phyloP scores from a whole-genome alignment of 2,329 filamentous ascomycete genomes.

The Ophiosphaerella herpotricha region DNA sequence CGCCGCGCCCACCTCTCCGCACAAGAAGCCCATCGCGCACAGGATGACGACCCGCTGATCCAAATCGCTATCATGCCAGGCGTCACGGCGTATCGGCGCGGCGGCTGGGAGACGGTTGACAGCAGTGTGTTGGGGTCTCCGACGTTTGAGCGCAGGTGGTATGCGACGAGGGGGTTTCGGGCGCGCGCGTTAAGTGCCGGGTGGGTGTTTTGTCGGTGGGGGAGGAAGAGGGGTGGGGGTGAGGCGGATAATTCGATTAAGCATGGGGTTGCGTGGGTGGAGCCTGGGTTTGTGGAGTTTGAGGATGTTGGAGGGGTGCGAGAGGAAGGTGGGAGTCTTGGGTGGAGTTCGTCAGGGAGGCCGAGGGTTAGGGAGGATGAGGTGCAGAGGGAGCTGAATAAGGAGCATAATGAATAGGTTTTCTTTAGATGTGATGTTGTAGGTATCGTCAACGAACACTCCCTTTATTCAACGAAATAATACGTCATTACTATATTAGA shows the following conservation, averaged over 20 bases:
- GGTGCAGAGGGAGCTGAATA: too few species aligned
- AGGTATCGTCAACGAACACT: too few species aligned
- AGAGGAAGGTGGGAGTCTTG: not conserved
- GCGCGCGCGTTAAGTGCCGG: conserved; percentile 17
- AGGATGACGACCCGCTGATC: conserved; percentile 18
- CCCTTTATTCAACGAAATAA: too few species aligned
- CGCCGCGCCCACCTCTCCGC: conserved; percentile 1
- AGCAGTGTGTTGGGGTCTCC: not conserved
- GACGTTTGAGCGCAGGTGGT: not conserved
- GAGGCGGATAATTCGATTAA: conserved; percentile 8
- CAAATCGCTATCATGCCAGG: conserved; percentile 29
- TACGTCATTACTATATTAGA: too few species aligned
- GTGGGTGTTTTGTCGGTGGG: conserved; percentile 38
- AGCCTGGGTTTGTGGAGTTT: conserved; percentile 32
- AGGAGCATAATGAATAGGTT: too few species aligned
- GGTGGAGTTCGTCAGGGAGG: too few species aligned
- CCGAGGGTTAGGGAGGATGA: too few species aligned
- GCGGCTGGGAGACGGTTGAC: conserved; percentile 30
- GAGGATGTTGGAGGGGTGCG: conserved; percentile 21
- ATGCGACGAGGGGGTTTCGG: conserved; percentile 14
- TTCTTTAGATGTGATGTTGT: too few species aligned
- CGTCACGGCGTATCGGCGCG: conserved; percentile 27
- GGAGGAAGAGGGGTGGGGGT: conserved; percentile 9
- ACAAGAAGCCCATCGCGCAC: conserved; percentile 13
- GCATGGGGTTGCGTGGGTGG: conserved; percentile 30